Conservation (phyloP, 2,329 filamentous ascomycete genomes). For the Cladosporium sp. region DNA sequence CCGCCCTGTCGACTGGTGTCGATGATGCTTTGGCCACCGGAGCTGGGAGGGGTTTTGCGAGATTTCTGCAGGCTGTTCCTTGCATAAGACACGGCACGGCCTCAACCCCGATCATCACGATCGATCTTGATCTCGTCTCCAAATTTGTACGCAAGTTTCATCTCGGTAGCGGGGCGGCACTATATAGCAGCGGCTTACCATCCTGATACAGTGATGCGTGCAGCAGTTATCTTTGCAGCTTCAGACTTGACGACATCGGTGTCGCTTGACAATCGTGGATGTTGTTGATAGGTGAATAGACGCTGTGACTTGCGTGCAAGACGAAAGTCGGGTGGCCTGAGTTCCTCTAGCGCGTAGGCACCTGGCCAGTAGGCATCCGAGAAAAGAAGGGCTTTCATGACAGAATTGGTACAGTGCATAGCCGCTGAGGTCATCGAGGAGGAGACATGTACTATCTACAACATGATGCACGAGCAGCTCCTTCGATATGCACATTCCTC, state of each 20-base stretch:
- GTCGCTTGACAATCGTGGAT: neutral
- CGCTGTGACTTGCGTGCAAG: neutral
- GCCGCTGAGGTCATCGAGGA: neutral
- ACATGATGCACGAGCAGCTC: neutral
- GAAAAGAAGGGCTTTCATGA: neutral
- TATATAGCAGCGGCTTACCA: neutral
- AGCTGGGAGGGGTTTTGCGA: slow-evolving; percentile 17
- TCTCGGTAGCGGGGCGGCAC: neutral
- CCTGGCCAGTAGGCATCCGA: neutral
- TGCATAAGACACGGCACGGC: slow-evolving; percentile 16
- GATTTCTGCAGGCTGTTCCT: slow-evolving; percentile 9
- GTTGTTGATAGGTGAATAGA: neutral
- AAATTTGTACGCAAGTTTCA: neutral
- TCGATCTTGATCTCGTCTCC: slow-evolving; percentile 16
- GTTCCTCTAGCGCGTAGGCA: neutral
- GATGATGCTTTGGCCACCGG: slow-evolving; percentile 14
- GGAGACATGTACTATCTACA: neutral
- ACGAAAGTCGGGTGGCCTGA: neutral
- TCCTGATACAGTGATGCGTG: neutral
- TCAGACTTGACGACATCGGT: neutral
- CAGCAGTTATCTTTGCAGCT: neutral
- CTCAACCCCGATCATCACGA: neutral
- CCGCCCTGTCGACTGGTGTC: slow-evolving; percentile 4
- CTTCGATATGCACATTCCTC: neutral
- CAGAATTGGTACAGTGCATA: neutral